Base-by-base conservation (phyloP, 306 rosid species). In the Malus orientalis region DNA sequence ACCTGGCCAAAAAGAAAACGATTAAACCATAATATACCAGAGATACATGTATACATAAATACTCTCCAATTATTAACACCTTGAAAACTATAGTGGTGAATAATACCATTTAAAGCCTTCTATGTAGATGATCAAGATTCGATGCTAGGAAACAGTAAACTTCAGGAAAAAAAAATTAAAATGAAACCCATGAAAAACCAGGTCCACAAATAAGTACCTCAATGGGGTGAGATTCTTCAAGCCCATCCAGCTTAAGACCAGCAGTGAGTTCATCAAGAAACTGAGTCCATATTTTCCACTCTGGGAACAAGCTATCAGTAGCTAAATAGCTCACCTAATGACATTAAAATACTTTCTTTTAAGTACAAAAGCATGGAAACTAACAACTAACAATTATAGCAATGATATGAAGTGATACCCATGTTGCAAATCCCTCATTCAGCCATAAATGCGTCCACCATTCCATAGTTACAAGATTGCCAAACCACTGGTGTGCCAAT, bases 201-300 rank as follows among this genome's bases (percentile, higher is more conserved):
- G 6, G 51, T 75, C 71, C 49, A 27, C 16, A 66, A 19, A 70
- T 69, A 61, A 57, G 65, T 71, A 94, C 98, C 98, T 94, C 98
- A 23, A 94, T 91, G 36, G 98, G 95, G 86, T 94, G 98, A 73
- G 97, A 91, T 84, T 83, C 97, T 8, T 90, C 97, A 75, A 94
- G 98, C 42, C 93, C 97, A 70, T 94, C 97, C 78, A 94, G 80
- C 74, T 71, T 87, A 70, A 94, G 96, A 83, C 97, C 98, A 32
- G 51, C 86, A 16, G 84, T 82, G 70, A 85, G 67, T 81, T 89
- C 98, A 78, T 86, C 66, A 81, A 91, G 89, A 88, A 91, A 91
- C 83, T 91, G 97, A 86, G 92, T 89, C 98, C 98, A 94, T 80
- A 94, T 79, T 77, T 86, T 81, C 98, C 98, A 94, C 69, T 91